Evolutionary conservation across 2,329 filamentous ascomycete species (phyloP).

Genomic region (Eutypa lata): DNA sequence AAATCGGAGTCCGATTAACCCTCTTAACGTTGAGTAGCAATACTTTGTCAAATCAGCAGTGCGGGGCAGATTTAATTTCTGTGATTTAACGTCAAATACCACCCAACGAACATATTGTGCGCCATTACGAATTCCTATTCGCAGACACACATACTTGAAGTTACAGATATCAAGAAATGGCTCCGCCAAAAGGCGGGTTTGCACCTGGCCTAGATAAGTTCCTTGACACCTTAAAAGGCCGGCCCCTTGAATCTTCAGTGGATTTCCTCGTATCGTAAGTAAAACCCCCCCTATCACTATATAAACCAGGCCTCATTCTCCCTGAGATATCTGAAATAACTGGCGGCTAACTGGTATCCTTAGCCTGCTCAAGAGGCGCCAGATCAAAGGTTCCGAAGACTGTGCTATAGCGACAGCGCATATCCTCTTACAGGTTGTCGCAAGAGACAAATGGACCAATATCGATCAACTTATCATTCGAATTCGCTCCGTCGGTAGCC

Average conservation of each 20-base stretch:
- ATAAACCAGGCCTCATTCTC: no score
- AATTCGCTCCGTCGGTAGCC: slow-evolving; percentile 74
- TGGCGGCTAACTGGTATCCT: not conserved
- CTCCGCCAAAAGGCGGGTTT: slow-evolving; percentile 50
- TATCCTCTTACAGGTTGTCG: slow-evolving; percentile 82
- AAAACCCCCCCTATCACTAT: not conserved
- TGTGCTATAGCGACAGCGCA: slow-evolving; percentile 91
- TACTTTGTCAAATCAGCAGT: no score
- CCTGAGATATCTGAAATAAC: no score
- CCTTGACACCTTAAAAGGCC: slow-evolving; percentile 73
- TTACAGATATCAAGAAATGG: slow-evolving; percentile 42
- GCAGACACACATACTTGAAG: not conserved
- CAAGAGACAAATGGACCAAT: slow-evolving; percentile 73
- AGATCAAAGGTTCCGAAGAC: slow-evolving; percentile 82
- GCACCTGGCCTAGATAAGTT: slow-evolving; percentile 76
- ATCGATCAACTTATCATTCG: slow-evolving; percentile 75
- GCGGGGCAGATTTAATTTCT: no score
- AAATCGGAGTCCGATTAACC: no score
- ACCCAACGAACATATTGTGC: not conserved
- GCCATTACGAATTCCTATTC: not conserved
- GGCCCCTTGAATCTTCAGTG: slow-evolving; percentile 75
- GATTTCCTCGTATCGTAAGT: slow-evolving; percentile 79
- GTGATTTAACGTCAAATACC: not conserved
- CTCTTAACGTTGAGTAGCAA: no score
- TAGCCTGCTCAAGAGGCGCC: slow-evolving; percentile 83